A percentile compares a stretch with the other conserved stretches of the same genome.
These are phyloP conservation scores for Acmispon strigosus DNA, from an alignment of 306 rosid species.

Conservation along the genomic window DNA sequence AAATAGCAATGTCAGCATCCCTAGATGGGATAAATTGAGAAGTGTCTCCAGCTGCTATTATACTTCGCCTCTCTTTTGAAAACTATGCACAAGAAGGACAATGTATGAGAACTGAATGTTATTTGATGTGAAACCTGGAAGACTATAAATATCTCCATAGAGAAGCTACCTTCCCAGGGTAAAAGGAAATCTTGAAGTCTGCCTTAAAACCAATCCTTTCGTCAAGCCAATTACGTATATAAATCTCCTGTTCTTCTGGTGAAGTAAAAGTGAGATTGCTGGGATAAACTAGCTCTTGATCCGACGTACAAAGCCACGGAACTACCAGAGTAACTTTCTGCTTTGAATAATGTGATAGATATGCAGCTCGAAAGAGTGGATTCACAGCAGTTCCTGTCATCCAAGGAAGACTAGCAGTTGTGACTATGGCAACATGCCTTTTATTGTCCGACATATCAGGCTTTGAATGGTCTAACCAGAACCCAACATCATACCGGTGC, in stretches of 20 bases:
- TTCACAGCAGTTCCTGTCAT: constrained; percentile 98
- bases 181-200: constrained; percentile 81
- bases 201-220: constrained; percentile 83
- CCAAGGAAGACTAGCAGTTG: constrained; percentile 99
- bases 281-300: constrained; percentile 85
- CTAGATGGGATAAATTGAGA: constrained; percentile 76
- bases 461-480: constrained; percentile 72
- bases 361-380: constrained; percentile 90
- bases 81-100: constrained; percentile 45
- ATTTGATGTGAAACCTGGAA: neutral
- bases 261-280: constrained; percentile 60
- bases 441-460: constrained; percentile 42
- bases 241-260: constrained; percentile 82
- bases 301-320: constrained; percentile 93
- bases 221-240: constrained; percentile 91
- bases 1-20: constrained; percentile 87
- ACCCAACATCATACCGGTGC: constrained; percentile 79
- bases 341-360: constrained; percentile 66
- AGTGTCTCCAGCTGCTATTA: constrained; percentile 88
- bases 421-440: constrained; percentile 85
- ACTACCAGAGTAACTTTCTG: constrained; percentile 79
- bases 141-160: neutral
- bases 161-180: constrained; percentile 80
- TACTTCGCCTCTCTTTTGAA: constrained; percentile 76
- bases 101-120: constrained; percentile 20